phyloP scores from a whole-genome alignment of 2,329 filamentous ascomycete species.

The Epichloe scottii region DNA sequence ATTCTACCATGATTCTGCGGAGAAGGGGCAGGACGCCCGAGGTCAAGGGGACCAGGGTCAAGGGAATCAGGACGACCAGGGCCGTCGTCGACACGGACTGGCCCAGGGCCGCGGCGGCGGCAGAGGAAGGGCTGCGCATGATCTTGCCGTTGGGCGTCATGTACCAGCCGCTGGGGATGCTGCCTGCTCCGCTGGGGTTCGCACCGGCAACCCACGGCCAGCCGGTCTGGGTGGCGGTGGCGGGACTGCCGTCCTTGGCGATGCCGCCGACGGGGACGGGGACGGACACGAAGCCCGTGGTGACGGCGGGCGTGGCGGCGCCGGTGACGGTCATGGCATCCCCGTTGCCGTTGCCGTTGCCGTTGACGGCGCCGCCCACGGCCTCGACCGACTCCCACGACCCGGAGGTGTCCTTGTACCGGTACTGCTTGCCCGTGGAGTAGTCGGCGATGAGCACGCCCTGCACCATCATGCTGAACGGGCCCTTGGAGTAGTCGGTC shows the following conservation, averaged over 20 bases:
- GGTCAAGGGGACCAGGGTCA: slow-evolving; percentile 12
- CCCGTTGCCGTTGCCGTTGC: slow-evolving; percentile 32
- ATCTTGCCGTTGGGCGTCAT: slow-evolving; percentile 71
- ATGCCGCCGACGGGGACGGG: slow-evolving; percentile 61
- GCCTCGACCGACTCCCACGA: slow-evolving; percentile 72
- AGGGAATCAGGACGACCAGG: slow-evolving; percentile 13
- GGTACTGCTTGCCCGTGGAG: slow-evolving; percentile 78
- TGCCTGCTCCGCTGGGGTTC: slow-evolving; percentile 36
- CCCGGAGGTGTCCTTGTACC: slow-evolving; percentile 67
- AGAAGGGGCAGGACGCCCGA: slow-evolving; percentile 13
- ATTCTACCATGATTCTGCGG: slow-evolving; percentile 4
- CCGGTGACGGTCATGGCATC: slow-evolving; percentile 40
- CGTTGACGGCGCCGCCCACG: slow-evolving; percentile 65
- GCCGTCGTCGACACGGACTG: slow-evolving; percentile 9
- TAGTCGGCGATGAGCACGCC: slow-evolving; percentile 75
- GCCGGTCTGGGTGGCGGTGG: slow-evolving; percentile 43
- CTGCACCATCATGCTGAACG: slow-evolving; percentile 76
- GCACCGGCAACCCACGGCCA: slow-evolving; percentile 56
- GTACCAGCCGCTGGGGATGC: slow-evolving; percentile 68
- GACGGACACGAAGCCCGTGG: slow-evolving; percentile 47
- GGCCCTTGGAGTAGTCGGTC: slow-evolving; percentile 72
- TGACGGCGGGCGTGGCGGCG: slow-evolving; percentile 51
- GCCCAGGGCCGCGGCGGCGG: neutral
- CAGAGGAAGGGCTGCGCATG: slow-evolving; percentile 44
- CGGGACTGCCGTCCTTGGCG: slow-evolving; percentile 40